These are phyloP conservation scores for Boletus speciosus DNA, from an alignment of 768 basidiomycete genomes.

Conservation along the genomic window DNA sequence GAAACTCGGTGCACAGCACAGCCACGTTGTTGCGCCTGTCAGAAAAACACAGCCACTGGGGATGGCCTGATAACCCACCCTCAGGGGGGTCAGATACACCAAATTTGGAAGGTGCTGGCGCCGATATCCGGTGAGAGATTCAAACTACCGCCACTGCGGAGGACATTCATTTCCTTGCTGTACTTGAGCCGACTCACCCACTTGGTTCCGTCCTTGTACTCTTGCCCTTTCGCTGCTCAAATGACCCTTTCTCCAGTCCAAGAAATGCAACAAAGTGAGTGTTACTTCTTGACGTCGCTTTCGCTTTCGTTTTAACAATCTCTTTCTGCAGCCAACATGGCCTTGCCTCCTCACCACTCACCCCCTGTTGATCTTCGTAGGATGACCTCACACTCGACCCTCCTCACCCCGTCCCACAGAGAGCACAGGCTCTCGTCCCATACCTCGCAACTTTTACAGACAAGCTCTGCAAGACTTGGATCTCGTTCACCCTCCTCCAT, in stretches of 20 bases:
- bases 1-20: not conserved
- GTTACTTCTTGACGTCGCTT: not conserved
- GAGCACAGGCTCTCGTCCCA: conserved; percentile 41
- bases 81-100: not conserved
- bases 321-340: conserved; percentile 15
- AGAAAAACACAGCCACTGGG: not conserved
- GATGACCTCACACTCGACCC: conserved; percentile 48
- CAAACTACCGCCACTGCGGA: conserved; percentile 12
- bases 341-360: conserved; percentile 22
- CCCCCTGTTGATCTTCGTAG: conserved; percentile 49
- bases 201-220: conserved; percentile 10
- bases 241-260: conserved; percentile 17
- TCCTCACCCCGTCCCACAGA: conserved; percentile 40
- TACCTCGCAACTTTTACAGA: conserved; percentile 47
- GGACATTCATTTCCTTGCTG: conserved; percentile 17
- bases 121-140: not conserved
- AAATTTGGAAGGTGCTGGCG: not conserved
- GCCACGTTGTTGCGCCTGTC: conserved; percentile 4
- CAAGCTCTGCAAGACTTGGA: conserved; percentile 43
- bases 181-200: conserved; percentile 8
- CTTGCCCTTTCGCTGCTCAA: not conserved
- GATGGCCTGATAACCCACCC: not conserved
- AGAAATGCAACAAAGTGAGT: conserved; percentile 22
- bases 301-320: not conserved
- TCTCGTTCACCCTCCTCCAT: conserved; percentile 72